A percentile compares a stretch with the other conserved stretches of the same genome.
Evolutionary conservation across 305 asterid species (phyloP).

Genomic region (Solanum hybrid): DNA sequence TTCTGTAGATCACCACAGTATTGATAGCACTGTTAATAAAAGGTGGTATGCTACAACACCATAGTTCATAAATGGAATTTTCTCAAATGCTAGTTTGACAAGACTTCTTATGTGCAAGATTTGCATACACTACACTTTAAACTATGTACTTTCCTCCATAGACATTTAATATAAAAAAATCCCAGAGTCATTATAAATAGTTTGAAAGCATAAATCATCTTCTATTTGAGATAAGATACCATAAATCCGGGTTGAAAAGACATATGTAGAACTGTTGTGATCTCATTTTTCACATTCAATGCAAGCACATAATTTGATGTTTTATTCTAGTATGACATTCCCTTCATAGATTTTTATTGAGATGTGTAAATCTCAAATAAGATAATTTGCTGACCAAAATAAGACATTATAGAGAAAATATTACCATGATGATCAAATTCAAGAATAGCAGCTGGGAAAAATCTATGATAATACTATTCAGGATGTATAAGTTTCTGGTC

Average conservation of each 20-base stretch:
- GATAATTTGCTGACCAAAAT: too few relatives aligned
- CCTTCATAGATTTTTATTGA: too few relatives aligned
- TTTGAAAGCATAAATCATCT: not conserved
- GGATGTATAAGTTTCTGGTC: too few relatives aligned
- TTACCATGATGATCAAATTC: too few relatives aligned
- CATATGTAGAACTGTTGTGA: not conserved
- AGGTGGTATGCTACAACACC: not conserved
- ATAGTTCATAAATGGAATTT: not conserved
- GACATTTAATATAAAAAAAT: too few relatives aligned
- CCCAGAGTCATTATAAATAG: not conserved
- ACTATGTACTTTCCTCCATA: not conserved
- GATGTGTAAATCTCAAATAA: too few relatives aligned
- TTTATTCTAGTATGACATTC: not conserved
- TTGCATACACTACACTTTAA: not conserved
- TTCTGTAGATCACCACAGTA: too few relatives aligned
- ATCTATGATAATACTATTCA: too few relatives aligned
- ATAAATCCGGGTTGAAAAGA: too few relatives aligned
- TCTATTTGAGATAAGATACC: not conserved
- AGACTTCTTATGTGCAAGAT: not conserved
- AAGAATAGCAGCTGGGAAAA: too few relatives aligned
- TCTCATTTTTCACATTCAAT: not conserved
- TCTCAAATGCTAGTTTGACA: not conserved
- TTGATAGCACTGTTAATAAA: not conserved
- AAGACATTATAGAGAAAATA: too few relatives aligned
- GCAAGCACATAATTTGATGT: not conserved